Evolutionary conservation across 2,329 filamentous ascomycete genomes (phyloP), one percentile per base, ranked within the genome.

Genomic region (Gliomastix tumulicola): DNA sequence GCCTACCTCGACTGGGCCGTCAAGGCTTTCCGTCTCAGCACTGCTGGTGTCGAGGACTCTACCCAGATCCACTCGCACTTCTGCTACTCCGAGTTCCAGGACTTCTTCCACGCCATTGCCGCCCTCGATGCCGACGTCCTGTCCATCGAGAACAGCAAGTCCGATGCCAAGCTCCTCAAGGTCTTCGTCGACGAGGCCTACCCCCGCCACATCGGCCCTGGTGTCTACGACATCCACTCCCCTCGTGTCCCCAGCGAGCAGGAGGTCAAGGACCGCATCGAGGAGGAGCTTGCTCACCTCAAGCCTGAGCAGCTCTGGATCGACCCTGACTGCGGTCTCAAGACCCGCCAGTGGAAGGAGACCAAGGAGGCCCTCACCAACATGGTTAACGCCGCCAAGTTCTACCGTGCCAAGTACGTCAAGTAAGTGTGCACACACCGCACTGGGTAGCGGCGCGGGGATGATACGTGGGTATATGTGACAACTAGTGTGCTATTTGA

Each of bases 31-130:
- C 88, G 87, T 65, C 87, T 98, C 50, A 82, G 90, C 49, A 94
- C 89, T 54, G 82, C 88, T 43, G 92, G 88, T 64, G 90, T 98
- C 44, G 71, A 88, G 70, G 88, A 98, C 68, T 86, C 84, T 41
- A 98, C 92, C 51, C 92, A 98, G 79, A 96, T 98, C 66, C 92
- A 98, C 84, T 96, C 89, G 47, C 92, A 98, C 78, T 98, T 98
- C 86, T 98, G 92, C 70, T 98, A 98, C 83, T 97, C 92, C 36
- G 92, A 98, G 79, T 98, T 98, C 87, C 92, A 98, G 74, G 92
- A 98, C 77, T 98, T 98, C 80, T 98, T 98, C 88, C 88, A 97
- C 71, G 92, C 92, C 70, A 98, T 98, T 55, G 88, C 92, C 48
- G 90, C 92, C 44, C 84, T 98, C 48, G 92, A 98, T 63, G 90